Evolutionary conservation across 2,329 filamentous ascomycete genomes (phyloP).

Genomic region (Aspergillus texensis): DNA sequence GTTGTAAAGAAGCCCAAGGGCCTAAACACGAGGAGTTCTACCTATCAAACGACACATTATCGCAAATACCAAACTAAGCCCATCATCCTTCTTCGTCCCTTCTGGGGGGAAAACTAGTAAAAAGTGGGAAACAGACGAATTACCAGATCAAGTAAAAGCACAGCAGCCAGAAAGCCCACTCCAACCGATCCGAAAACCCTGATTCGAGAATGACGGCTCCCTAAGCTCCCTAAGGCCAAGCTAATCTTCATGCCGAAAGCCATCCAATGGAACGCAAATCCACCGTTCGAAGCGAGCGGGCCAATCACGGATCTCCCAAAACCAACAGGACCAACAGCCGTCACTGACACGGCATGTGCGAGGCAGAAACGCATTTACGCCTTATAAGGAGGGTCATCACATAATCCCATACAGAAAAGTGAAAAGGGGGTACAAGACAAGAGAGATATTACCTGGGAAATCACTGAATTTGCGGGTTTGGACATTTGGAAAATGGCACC

Average conservation of each 20-base stretch:
- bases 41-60: not conserved
- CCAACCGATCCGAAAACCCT: not conserved
- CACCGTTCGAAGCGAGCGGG: not conserved
- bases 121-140: not conserved
- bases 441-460: not conserved
- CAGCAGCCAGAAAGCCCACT: not conserved
- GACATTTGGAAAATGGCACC: not conserved
- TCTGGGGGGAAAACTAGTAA: not conserved
- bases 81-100: not conserved
- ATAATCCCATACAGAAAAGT: not conserved
- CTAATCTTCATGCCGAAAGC: not conserved
- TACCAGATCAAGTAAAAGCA: not conserved
- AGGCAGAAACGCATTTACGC: constrained; percentile 6
- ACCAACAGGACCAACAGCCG: not conserved
- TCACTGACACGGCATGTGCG: not conserved
- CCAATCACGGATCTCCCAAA: not conserved
- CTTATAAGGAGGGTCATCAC: not conserved
- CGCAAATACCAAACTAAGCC: not conserved
- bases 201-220: not conserved
- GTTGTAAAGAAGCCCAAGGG: not conserved
- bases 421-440: not conserved
- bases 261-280: not conserved
- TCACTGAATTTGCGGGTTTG: rapidly evolving
- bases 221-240: not conserved
- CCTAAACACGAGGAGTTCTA: not conserved